Evolutionary conservation across 1,284 basidiomycete genomes (phyloP), one percentile per base, ranked within the genome.

Genomic region (Leucoagaricus sp.): DNA sequence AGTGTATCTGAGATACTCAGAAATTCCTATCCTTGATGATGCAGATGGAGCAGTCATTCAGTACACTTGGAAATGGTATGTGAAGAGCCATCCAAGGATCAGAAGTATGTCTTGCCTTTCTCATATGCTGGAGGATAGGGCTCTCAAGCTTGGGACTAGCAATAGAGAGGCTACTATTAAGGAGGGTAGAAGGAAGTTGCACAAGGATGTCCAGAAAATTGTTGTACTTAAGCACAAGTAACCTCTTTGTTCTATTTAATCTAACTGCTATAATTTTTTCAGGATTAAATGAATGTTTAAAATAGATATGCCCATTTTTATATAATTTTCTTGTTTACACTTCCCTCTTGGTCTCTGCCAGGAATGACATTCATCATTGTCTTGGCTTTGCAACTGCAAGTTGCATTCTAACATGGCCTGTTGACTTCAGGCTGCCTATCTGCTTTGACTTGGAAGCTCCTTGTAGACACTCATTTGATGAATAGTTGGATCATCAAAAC

Each of bases 51-150:
- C 94, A 63, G 80, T 96, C 17, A 85, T 96, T 64, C 86, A 90
- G 55, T 79, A 85, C 59, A 82, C 91, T 9, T 98, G 95, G 95
- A 95, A 96, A 73, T 96, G 93, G 92, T 96, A 94, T 67, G 82
- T 84, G 57, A 79, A 84, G 67, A 77, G 83, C 48, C 78, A 91
- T 42, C 86, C 92, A 15, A 78, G 91, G 59, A 84, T 91, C 66
- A 76, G 90, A 65, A 85, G 85, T 65, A 83, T 84, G 74, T 76
- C 75, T 49, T 84, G 87, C 72, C 71, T 87, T 55, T 81, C 85
- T 60, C 76, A 84, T 60, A 82, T 85, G 77, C 91, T 91, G 7
- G 83, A 89, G 70, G 87, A 89, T 61, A 66, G 80, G 51, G 71
- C 74, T 26, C 61, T 73, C 41, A 65, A 63, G n/a, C 64, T 47